Base-by-base conservation (phyloP, 805 yeast genomes). In the Novakomyces olei region DNA sequence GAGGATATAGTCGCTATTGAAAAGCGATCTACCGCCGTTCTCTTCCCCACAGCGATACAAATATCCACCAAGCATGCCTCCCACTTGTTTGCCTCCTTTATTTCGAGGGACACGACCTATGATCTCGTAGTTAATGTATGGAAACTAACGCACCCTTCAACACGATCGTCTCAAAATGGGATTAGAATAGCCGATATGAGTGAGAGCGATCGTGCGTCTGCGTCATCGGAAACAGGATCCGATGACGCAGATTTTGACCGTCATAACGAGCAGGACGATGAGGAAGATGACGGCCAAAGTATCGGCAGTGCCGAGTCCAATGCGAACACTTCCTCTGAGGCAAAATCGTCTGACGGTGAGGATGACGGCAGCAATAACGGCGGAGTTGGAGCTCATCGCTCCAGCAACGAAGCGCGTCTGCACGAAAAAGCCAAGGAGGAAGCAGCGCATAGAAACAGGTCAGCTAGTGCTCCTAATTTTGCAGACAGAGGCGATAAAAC, bases 1-100 rank as follows among this genome's bases (percentile, higher is more conserved):
- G 67, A 63, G 30, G 92, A 80, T 35, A 67, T 88, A 17, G 58
- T 63, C 7, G 58, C 64, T 19, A 67, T 81, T 42, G 94, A 85
- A 44, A 78, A 79, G 51, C 74, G 71, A 36, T 63, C 71, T 14
- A 80, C 94, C 0, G 94, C 79, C 4, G 93, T 91, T 0, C 57
- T 85, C 16, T 80, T 85, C 45, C 92, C 92, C 15, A 85, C 85
- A 48, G 95, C 92, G 3, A 79, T 85, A 26, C 56, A 65, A 4
- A 60, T 80, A 16, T 73, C 70, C 42, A 75, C 88, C 27, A 43
- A 47, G 45, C 66, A 60, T 51, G 65, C 62, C 4, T 68, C 66
- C 39, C 77, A 80, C 44, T 68, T 69, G 14, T 83, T 85, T 58
- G 94, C 93, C 9, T 78, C 92, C 35, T 81, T 85, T 46, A 57